Conservation (phyloP, 2,329 filamentous ascomycete species). For the Pestalotiopsis sp. region DNA sequence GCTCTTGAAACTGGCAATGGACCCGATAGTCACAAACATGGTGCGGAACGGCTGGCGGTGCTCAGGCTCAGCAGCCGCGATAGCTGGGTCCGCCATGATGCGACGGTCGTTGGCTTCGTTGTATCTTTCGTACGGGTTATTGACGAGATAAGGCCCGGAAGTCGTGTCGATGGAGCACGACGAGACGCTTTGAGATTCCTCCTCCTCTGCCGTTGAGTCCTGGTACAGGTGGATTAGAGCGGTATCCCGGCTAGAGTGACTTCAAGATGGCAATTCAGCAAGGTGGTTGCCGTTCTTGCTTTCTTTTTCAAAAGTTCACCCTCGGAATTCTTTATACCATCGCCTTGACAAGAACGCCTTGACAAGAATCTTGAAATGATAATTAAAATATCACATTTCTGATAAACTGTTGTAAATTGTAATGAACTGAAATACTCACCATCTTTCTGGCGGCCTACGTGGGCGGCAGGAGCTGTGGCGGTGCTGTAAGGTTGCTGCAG, state of each 20-base stretch:
- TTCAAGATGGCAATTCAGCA: neutral
- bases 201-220: neutral
- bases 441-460: neutral
- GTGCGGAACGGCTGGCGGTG: conserved; percentile 28
- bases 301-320: neutral
- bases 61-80: conserved; percentile 6
- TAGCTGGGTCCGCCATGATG: conserved; percentile 13
- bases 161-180: conserved; percentile 12
- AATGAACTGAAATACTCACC: neutral
- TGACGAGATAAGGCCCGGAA: neutral
- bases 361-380: no score
- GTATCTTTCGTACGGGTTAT: neutral
- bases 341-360: no score
- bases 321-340: no score
- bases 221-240: neutral
- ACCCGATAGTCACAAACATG: conserved; percentile 90
- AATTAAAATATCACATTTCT: neutral
- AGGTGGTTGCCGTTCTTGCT: neutral
- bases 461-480: neutral
- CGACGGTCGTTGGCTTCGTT: conserved; percentile 7
- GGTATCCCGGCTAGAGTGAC: neutral
- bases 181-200: neutral
- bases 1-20: conserved; percentile 79
- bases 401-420: no score
- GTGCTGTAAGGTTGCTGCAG: neutral